These are phyloP conservation scores for Pueraria montana DNA, from an alignment of 306 rosid genomes.

Conservation along the genomic window DNA sequence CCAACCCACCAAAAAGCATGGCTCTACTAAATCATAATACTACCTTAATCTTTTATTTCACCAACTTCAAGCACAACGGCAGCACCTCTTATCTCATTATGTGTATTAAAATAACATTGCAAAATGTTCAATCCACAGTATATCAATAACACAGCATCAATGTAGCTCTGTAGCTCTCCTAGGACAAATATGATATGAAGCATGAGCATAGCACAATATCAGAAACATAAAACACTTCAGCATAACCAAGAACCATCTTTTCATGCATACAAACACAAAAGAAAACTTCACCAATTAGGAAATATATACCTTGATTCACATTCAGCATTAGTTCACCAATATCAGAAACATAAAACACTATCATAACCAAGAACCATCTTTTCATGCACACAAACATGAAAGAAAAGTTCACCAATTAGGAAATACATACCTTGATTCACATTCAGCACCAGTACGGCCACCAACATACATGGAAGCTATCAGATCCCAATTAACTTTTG, in stretches of 20 bases:
- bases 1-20: not conserved
- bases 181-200: not conserved
- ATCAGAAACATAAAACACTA: slow-evolving; percentile 28
- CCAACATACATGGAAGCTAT: slow-evolving; percentile 78
- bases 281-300: slow-evolving; percentile 25
- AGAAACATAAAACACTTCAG: slow-evolving; percentile 29
- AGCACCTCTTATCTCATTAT: slow-evolving; percentile 12
- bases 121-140: slow-evolving; percentile 24
- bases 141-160: not conserved
- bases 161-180: not conserved
- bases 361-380: slow-evolving; percentile 27
- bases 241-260: not conserved
- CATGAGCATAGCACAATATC: slow-evolving; percentile 28
- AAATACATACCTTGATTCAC: slow-evolving; percentile 85
- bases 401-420: slow-evolving; percentile 13
- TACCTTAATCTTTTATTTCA: slow-evolving; percentile 28
- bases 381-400: slow-evolving; percentile 6
- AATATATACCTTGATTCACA: slow-evolving; percentile 84
- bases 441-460: slow-evolving; percentile 86
- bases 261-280: slow-evolving; percentile 10
- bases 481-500: slow-evolving; percentile 86
- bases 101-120: slow-evolving; percentile 19
- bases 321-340: slow-evolving; percentile 68
- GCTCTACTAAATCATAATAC: slow-evolving; percentile 9
- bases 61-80: not conserved